Conservation (phyloP, 2,329 filamentous ascomycete species). For the Tolypocladium sp. region DNA sequence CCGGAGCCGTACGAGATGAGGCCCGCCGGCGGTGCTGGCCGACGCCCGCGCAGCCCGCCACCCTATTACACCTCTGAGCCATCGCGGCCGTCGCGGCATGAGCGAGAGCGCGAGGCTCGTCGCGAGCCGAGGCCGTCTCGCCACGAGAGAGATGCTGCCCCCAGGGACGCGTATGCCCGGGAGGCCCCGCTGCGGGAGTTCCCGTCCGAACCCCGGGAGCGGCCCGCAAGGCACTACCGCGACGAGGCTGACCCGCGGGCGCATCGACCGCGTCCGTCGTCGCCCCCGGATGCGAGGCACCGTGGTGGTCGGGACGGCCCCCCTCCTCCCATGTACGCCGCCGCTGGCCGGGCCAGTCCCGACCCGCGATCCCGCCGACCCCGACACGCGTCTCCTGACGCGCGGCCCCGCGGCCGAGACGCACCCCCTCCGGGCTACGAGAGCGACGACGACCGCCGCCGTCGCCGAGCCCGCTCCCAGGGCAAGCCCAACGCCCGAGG, state of each 20-base stretch:
- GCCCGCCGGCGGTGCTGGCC: neutral
- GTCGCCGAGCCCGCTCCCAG: conserved; percentile 14
- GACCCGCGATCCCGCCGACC: neutral
- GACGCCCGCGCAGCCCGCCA: conserved; percentile 7
- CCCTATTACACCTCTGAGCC: conserved; percentile 4
- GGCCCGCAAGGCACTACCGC: neutral
- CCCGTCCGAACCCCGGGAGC: neutral
- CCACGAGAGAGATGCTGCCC: neutral
- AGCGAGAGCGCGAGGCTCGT: neutral
- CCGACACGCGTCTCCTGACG: conserved; percentile 3
- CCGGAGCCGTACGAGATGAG: conserved; percentile 1
- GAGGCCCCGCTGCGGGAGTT: neutral
- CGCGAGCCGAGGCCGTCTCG: neutral
- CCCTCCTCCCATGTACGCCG: conserved; percentile 1
- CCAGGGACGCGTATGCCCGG: neutral
- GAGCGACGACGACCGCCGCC: conserved; percentile 8
- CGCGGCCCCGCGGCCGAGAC: neutral
- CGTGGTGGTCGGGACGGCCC: conserved; percentile 8
- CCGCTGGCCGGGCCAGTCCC: neutral
- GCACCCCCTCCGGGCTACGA: conserved; percentile 6
- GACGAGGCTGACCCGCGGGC: conserved; percentile 8
- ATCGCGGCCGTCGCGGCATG: neutral
- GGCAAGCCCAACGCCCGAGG: conserved; percentile 9
- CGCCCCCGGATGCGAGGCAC: conserved; percentile 8
- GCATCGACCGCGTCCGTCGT: conserved; percentile 8